Evolutionary conservation across 805 yeast genomes (phyloP).

Genomic region (Candida ortonii): DNA sequence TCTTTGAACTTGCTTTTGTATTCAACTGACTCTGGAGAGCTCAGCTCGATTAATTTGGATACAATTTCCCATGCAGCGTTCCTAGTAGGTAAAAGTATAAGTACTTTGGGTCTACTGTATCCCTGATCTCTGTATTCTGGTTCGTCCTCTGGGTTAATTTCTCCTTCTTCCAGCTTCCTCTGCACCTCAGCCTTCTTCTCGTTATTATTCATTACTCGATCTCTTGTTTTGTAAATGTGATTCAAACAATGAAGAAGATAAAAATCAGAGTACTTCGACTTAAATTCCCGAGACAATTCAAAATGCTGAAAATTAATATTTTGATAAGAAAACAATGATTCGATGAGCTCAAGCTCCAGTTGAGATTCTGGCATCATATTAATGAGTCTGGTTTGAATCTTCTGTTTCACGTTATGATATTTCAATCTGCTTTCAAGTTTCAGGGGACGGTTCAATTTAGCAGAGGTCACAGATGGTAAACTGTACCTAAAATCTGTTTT

Average conservation of each 20-base stretch:
- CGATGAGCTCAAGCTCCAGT: slow-evolving; percentile 52
- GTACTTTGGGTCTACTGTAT: slow-evolving; percentile 86
- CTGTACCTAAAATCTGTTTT: slow-evolving; percentile 32
- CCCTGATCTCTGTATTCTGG: slow-evolving; percentile 88
- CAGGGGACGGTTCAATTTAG: slow-evolving; percentile 8
- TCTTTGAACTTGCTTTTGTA: slow-evolving; percentile 70
- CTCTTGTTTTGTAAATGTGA: slow-evolving; percentile 85
- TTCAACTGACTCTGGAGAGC: slow-evolving; percentile 74
- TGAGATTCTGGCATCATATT: slow-evolving; percentile 33
- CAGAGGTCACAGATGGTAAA: slow-evolving; percentile 7
- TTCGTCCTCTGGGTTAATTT: slow-evolving; percentile 32
- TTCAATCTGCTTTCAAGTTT: slow-evolving; percentile 14
- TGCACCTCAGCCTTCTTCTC: slow-evolving; percentile 46
- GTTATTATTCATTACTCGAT: slow-evolving; percentile 75
- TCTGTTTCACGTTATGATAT: slow-evolving; percentile 46
- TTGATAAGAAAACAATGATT: slow-evolving; percentile 68
- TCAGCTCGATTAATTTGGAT: slow-evolving; percentile 53
- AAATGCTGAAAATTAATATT: slow-evolving; percentile 60
- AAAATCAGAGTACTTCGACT: slow-evolving; percentile 49
- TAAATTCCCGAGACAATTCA: slow-evolving; percentile 41
- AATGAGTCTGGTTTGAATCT: slow-evolving; percentile 36
- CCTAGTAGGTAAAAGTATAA: slow-evolving; percentile 82
- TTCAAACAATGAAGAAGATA: slow-evolving; percentile 73
- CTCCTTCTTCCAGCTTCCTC: slow-evolving; percentile 36
- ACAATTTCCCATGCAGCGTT: slow-evolving; percentile 71